phyloP scores from a whole-genome alignment of 352 stramenopile genomes.

The Phytophthora agathidicida region DNA sequence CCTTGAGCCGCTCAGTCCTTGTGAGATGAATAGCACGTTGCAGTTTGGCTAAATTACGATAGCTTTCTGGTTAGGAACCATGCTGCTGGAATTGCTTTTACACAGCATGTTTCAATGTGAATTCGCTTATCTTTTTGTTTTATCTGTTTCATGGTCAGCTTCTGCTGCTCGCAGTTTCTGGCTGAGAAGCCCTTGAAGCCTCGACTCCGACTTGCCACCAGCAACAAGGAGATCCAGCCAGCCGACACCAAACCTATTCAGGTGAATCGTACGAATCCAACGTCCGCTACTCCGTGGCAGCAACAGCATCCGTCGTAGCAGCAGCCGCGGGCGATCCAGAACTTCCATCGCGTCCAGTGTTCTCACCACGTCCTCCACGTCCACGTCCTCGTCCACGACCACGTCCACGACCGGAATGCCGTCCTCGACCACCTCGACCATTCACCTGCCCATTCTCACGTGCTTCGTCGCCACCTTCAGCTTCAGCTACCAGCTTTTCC shows the following conservation, averaged over 20 bases:
- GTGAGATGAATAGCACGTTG: constrained; percentile 32
- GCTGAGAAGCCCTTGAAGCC: background rate
- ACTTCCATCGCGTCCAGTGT: constrained; percentile 18
- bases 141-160: constrained; percentile 19
- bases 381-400: constrained; percentile 39
- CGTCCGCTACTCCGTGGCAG: constrained; percentile 17
- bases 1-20: constrained; percentile 13
- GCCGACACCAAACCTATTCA: constrained; percentile 30
- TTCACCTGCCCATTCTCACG: constrained; percentile 26
- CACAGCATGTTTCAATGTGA: no score
- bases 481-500: constrained; percentile 14
- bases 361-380: constrained; percentile 21
- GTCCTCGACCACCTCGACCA: constrained; percentile 25
- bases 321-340: background rate
- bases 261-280: constrained; percentile 14
- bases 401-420: constrained; percentile 33
- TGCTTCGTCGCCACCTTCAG: constrained; percentile 4
- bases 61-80: constrained; percentile 10
- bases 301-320: constrained; percentile 8
- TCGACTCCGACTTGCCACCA: constrained; percentile 19
- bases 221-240: constrained; percentile 22
- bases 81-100: no score
- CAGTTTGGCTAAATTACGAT: constrained; percentile 34
- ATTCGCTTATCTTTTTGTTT: constrained; percentile 38
- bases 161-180: constrained; percentile 7